Evolutionary conservation across 1,284 basidiomycete species (phyloP).

Genomic region (Inonotus obliquus): DNA sequence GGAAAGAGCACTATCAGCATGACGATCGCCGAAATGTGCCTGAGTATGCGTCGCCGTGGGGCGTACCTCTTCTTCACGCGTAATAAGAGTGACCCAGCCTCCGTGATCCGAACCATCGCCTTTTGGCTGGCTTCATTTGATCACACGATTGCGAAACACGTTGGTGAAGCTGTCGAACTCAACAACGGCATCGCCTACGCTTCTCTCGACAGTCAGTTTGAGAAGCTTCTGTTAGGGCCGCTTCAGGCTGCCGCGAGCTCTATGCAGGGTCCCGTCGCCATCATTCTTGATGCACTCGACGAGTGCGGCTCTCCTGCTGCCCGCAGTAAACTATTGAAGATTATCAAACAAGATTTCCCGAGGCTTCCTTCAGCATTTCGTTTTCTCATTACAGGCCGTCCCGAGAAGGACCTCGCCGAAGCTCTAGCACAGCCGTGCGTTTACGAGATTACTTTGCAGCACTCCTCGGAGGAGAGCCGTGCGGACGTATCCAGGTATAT

Average conservation of each 20-base stretch:
- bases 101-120: too few species aligned
- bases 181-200: not conserved
- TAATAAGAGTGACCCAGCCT: slow-evolving; percentile 25
- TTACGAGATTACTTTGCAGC: too few species aligned
- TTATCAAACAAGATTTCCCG: slow-evolving; percentile 24
- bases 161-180: not conserved
- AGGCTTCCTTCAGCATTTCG: slow-evolving; percentile 5
- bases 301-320: slow-evolving; percentile 15
- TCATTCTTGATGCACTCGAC: slow-evolving; percentile 10
- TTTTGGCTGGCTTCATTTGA: too few species aligned
- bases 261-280: slow-evolving; percentile 1
- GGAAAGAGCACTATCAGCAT: too few species aligned
- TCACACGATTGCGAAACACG: slow-evolving; percentile 4
- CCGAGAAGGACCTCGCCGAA: not conserved
- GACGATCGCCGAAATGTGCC: too few species aligned
- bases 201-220: slow-evolving; percentile 5
- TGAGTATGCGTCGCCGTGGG: too few species aligned
- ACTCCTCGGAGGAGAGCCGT: too few species aligned
- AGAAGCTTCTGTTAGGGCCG: not conserved
- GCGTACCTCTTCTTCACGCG: slow-evolving; percentile 27
- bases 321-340: slow-evolving; percentile 28
- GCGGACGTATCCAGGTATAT: too few species aligned
- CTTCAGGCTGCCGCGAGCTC: not conserved
- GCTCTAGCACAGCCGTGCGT: too few species aligned
- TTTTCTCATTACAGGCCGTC: slow-evolving; percentile 1